Base-by-base conservation (phyloP, 2,329 filamentous ascomycete genomes). In the Chaetomium strumarium region DNA sequence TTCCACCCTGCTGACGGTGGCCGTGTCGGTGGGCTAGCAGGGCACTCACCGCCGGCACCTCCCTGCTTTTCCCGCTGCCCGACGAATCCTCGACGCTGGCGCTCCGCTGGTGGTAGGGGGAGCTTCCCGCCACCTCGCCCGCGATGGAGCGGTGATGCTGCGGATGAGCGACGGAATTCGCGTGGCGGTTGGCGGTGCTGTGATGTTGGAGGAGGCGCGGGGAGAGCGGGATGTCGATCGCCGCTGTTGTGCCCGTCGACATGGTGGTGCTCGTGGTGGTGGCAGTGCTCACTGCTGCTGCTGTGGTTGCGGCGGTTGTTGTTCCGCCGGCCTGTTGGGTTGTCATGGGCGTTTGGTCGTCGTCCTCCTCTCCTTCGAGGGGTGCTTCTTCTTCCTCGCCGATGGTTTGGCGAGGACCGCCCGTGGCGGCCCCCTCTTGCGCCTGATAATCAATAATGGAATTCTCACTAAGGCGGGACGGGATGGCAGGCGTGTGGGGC, bases 401-500 rank as follows among this genome's bases (percentile, higher is more conserved):
- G 24, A 49, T 64, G 46, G 57, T 34, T 5, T 60, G 57, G 46
- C 64, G 64, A 33, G 61, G 64, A 31, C 60, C 57, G 11, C 62
- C 63, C 10, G 62, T 61, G 10, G 64, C 58, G 14, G 60, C 60
- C 12, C 58, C 60, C 9, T 52, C 52, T 59, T 68, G 66, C 31
- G 66, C 61, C 45, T 67, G 65, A 63, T 90, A 86, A 58, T 89
- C 86, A 40, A 84, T 83, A 55, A 93, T 89, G 47, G 88, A 93
- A 64, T 95, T 91, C 57, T 93, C 90, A 64, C 90, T 95, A 19
- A 99, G 74, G n/a, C 93, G 81, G 8, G 91, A 96, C 17, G 92
- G 92, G 29, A 97, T 90, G 11, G 91, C 90, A 4, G 93, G 93
- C 0, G 90, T 95, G 64, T 97, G 91, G 1, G 91, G 90, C 0